Evolutionary conservation across 257 asterid genomes (phyloP).

Genomic region (Nicotiana paniculata): DNA sequence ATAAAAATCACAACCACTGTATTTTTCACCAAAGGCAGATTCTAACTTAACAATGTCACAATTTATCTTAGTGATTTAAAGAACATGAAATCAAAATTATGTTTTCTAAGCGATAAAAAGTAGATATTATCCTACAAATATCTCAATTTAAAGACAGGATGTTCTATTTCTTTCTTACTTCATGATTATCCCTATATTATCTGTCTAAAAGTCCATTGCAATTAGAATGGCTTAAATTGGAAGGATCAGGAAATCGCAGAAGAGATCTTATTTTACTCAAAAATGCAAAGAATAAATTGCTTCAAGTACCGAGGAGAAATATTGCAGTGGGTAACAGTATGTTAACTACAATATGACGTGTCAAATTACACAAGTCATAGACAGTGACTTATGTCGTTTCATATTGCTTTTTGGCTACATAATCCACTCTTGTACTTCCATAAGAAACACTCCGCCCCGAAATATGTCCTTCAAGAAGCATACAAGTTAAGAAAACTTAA

Average conservation of each 20-base stretch:
- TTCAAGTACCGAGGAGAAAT: too few species aligned
- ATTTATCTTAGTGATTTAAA: background rate
- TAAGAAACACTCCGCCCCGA: too few species aligned
- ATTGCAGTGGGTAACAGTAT: too few species aligned
- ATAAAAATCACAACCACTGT: background rate
- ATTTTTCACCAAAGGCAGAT: background rate
- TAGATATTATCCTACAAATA: background rate
- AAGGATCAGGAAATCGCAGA: background rate
- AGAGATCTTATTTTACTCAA: background rate
- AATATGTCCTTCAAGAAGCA: too few species aligned
- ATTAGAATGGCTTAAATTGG: background rate
- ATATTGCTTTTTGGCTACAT: too few species aligned
- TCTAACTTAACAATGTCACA: background rate
- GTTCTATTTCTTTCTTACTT: background rate
- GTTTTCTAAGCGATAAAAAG: background rate
- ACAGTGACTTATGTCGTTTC: too few species aligned
- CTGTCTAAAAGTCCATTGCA: background rate
- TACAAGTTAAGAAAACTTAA: too few species aligned
- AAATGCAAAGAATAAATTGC: too few species aligned
- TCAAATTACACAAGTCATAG: too few species aligned
- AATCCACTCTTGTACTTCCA: too few species aligned
- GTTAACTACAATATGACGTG: too few species aligned
- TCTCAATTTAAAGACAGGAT: background rate
- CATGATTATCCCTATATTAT: background rate
- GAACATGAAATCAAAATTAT: background rate